Evolutionary conservation across 2,329 filamentous ascomycete genomes (phyloP).

Genomic region (Torrubiella hemipterigena): DNA sequence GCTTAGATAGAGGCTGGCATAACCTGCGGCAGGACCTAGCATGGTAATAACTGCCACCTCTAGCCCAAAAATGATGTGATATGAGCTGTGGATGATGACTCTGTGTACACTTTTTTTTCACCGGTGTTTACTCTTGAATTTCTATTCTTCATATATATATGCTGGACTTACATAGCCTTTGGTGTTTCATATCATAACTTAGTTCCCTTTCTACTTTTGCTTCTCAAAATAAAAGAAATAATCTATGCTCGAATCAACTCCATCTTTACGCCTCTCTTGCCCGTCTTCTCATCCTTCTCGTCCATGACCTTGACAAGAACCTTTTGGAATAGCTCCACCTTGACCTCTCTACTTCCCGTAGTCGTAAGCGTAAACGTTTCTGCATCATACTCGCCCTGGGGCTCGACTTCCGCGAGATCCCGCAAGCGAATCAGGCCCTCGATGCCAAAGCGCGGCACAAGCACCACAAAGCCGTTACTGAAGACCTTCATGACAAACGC

Average conservation of each 20-base stretch:
- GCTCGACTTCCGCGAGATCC: conserved; percentile 68
- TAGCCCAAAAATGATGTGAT: too few species aligned
- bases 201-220: too few species aligned
- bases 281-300: conserved; percentile 88
- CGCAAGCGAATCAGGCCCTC: conserved; percentile 80
- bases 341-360: conserved; percentile 40
- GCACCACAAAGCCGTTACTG: conserved; percentile 92
- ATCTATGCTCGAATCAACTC: conserved; percentile 37
- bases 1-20: conserved; percentile 2
- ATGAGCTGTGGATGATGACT: too few species aligned
- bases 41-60: not conserved
- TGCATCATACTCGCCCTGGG: conserved; percentile 71
- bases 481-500: conserved; percentile 97
- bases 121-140: too few species aligned
- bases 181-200: too few species aligned
- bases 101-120: too few species aligned
- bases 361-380: conserved; percentile 70
- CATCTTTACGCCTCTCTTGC: conserved; percentile 83
- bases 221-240: too few species aligned
- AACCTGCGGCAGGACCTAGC: conserved; percentile 3
- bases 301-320: conserved; percentile 82
- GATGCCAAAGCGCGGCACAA: conserved; percentile 91
- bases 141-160: too few species aligned
- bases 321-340: conserved; percentile 82
- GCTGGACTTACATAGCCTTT: too few species aligned